These are phyloP conservation scores for Apostasia shenzhenica DNA, from an alignment of 106 monocot species.

Conservation along the genomic window DNA sequence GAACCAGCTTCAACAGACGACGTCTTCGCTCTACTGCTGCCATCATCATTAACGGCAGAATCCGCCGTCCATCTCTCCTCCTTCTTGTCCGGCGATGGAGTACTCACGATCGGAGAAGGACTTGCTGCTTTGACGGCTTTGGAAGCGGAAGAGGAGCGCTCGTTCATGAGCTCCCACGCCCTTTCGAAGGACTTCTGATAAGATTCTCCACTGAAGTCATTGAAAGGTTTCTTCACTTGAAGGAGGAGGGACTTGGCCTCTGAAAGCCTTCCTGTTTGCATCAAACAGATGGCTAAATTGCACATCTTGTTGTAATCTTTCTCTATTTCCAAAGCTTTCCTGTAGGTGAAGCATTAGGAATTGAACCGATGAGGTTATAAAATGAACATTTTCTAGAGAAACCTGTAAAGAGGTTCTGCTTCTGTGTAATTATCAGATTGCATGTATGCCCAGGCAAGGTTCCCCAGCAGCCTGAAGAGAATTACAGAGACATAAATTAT, in stretches of 20 bases:
- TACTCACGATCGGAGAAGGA: too few relatives aligned
- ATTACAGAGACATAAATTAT: not conserved
- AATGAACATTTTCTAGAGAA: not conserved
- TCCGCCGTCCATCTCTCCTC: not conserved
- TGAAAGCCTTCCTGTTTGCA: conserved; percentile 76
- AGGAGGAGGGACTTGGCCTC: conserved; percentile 79
- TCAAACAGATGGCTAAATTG: conserved; percentile 87
- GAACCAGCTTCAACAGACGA: not conserved
- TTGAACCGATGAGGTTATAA: too few relatives aligned
- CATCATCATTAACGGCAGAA: too few relatives aligned
- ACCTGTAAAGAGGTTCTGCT: conserved; percentile 63
- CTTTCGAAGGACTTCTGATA: conserved; percentile 87
- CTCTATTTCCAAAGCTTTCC: conserved; percentile 62
- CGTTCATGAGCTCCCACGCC: conserved; percentile 84
- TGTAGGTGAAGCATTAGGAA: not conserved
- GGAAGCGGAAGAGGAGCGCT: not conserved
- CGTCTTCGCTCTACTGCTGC: not conserved
- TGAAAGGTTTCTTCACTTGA: conserved; percentile 46
- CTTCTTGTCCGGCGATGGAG: not conserved
- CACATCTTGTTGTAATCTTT: conserved; percentile 97
- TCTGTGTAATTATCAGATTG: conserved; percentile 78
- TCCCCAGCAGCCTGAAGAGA: conserved; percentile 42
- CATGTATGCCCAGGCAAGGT: conserved; percentile 95
- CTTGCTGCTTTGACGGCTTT: too few relatives aligned
- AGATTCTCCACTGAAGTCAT: conserved; percentile 64